These are phyloP conservation scores for Penicillium silybi DNA, from an alignment of 495 filamentous ascomycete species.

Conservation along the genomic window DNA sequence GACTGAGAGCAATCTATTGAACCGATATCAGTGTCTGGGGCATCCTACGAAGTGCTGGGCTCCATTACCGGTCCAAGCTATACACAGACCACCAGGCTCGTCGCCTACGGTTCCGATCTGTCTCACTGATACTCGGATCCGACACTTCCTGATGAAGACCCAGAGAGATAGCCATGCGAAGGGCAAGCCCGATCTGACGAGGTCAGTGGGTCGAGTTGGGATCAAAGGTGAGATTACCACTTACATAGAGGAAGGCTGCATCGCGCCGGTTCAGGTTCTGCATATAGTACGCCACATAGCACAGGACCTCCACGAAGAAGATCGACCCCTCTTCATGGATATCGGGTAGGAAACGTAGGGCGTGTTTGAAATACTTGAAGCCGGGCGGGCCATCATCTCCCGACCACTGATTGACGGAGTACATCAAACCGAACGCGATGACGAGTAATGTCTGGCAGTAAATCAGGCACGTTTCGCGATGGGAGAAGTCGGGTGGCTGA, in stretches of 20 bases:
- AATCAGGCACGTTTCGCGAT: slow-evolving; percentile 30
- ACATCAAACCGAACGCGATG: slow-evolving; percentile 51
- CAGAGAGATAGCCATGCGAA: slow-evolving; percentile 50
- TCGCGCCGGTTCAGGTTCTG: slow-evolving; percentile 49
- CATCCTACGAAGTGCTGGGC: background rate
- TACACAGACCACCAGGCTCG: slow-evolving; percentile 53
- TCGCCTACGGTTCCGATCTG: slow-evolving; percentile 41
- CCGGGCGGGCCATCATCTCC: slow-evolving; percentile 46
- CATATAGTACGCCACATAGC: slow-evolving; percentile 51
- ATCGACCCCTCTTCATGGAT: slow-evolving; percentile 49
- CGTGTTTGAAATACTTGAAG: slow-evolving; percentile 48
- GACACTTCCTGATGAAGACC: slow-evolving; percentile 49
- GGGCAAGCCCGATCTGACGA: slow-evolving; percentile 41
- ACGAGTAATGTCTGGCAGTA: slow-evolving; percentile 42
- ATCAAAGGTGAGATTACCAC: background rate
- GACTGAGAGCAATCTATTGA: slow-evolving; percentile 35
- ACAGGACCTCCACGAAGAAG: slow-evolving; percentile 47
- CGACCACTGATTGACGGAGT: slow-evolving; percentile 50
- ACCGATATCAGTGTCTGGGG: background rate
- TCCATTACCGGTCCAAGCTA: slow-evolving; percentile 38
- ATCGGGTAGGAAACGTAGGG: slow-evolving; percentile 45
- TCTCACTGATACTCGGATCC: slow-evolving; percentile 25
- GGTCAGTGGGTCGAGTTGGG: background rate
- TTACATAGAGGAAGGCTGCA: slow-evolving; percentile 44
- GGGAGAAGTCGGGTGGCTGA: slow-evolving; percentile 30